Percentiles rank a stretch among this genome's conserved stretches.
These are phyloP conservation scores for Termitomyces sp. DNA, from an alignment of 768 basidiomycete genomes.

Conservation along the genomic window DNA sequence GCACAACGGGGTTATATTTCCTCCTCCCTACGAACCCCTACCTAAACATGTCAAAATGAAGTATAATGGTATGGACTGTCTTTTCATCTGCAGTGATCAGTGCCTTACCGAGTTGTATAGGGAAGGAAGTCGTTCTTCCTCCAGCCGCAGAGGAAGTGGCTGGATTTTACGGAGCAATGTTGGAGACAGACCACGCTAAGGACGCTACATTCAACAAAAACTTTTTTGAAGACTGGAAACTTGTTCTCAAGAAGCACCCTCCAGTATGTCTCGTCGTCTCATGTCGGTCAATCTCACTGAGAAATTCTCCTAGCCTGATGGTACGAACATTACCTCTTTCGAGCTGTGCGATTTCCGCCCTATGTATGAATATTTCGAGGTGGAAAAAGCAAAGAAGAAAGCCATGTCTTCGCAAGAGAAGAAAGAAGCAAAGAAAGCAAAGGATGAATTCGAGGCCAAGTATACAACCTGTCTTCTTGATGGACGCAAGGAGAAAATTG, in stretches of 20 bases:
- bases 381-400: constrained; percentile 92
- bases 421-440: constrained; percentile 84
- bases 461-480: constrained; percentile 88
- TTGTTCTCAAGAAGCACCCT: constrained; percentile 73
- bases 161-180: constrained; percentile 89
- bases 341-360: constrained; percentile 90
- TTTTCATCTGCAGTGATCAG: constrained; percentile 1
- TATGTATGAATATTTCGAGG: constrained; percentile 91
- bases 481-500: constrained; percentile 96
- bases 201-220: constrained; percentile 89
- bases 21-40: constrained; percentile 87
- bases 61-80: constrained; percentile 71
- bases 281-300: not conserved
- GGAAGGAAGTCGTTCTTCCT: constrained; percentile 73
- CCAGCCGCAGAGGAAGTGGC: constrained; percentile 94
- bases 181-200: constrained; percentile 90
- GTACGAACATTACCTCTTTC: constrained; percentile 70
- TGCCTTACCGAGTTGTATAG: constrained; percentile 34
- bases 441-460: constrained; percentile 79
- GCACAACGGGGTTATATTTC: constrained; percentile 94
- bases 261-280: constrained; percentile 52
- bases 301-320: constrained; percentile 49
- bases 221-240: constrained; percentile 90
- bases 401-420: constrained; percentile 80
- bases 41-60: constrained; percentile 87